These are phyloP conservation scores for Diaporthe ilicicola DNA, from an alignment of 2,329 filamentous ascomycete species.

Conservation along the genomic window DNA sequence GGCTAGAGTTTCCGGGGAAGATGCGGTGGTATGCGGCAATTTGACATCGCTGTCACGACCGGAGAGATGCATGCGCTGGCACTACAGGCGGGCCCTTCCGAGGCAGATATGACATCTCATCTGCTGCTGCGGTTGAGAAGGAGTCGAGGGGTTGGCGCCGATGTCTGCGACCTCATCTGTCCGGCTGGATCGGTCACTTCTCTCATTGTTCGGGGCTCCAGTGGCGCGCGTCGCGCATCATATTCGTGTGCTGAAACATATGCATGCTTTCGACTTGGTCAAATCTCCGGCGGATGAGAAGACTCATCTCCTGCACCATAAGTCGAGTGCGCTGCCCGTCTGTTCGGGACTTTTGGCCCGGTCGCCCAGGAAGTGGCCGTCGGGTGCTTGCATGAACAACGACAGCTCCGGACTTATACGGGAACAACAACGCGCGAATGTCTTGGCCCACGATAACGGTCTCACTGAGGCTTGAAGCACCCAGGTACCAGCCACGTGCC, in stretches of 20 bases:
- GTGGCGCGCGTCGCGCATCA: not conserved
- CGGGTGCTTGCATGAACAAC: constrained; percentile 17
- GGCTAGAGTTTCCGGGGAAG: not conserved
- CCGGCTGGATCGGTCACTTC: constrained; percentile 14
- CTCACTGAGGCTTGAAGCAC: not conserved
- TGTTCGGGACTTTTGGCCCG: not conserved
- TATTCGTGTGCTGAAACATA: not conserved
- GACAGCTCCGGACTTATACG: not conserved
- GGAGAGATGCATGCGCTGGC: not conserved
- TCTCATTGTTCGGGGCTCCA: not conserved
- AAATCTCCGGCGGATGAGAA: not conserved
- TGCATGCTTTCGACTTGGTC: not conserved
- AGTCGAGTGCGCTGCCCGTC: not conserved
- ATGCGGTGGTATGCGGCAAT: not conserved
- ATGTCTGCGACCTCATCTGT: not conserved
- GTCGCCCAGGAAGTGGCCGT: not conserved
- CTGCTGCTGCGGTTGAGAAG: not conserved
- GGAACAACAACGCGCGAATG: constrained; percentile 1
- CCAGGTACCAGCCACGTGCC: not conserved
- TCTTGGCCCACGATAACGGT: constrained; percentile 4
- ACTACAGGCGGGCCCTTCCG: constrained; percentile 1
- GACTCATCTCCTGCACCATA: not conserved
- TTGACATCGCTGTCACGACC: not conserved
- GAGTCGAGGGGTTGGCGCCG: not conserved
- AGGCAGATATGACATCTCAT: constrained; percentile 10